Percentiles rank a stretch among this genome's conserved stretches.
Conservation (phyloP, 2,329 filamentous ascomycete species). For the Cryphonectria radicalis region DNA sequence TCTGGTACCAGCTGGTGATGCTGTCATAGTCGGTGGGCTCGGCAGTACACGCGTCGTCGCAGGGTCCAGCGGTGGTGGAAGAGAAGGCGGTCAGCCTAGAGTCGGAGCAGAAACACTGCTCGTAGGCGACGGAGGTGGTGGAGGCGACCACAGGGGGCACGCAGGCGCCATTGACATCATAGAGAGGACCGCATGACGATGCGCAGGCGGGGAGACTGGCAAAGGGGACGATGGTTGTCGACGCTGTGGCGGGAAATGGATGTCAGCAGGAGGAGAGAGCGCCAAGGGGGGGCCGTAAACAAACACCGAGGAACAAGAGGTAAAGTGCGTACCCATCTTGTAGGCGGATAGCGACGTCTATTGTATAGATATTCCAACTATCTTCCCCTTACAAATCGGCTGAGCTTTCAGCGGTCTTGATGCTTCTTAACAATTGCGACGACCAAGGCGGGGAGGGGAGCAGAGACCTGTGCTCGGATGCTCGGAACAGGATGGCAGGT, state of each 20-base stretch:
- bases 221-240: conserved; percentile 63
- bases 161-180: conserved; percentile 74
- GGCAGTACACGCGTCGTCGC: conserved; percentile 61
- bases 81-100: conserved; percentile 62
- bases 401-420: background rate
- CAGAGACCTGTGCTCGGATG: background rate
- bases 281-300: background rate
- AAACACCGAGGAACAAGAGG: background rate
- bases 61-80: conserved; percentile 61
- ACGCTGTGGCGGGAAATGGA: conserved; percentile 33
- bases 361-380: background rate
- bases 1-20: conserved; percentile 72
- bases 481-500: background rate
- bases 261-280: background rate
- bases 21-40: conserved; percentile 54
- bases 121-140: conserved; percentile 58
- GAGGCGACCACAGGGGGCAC: conserved; percentile 59
- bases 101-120: conserved; percentile 76
- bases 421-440: background rate
- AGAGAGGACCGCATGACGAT: conserved; percentile 60
- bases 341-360: background rate
- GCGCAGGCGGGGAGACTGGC: conserved; percentile 66
- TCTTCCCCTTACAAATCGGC: background rate
- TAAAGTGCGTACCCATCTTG: conserved; percentile 27
- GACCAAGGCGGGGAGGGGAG: background rate